Evolutionary conservation across 768 basidiomycete species (phyloP).

Genomic region (Naganishia antarctica): DNA sequence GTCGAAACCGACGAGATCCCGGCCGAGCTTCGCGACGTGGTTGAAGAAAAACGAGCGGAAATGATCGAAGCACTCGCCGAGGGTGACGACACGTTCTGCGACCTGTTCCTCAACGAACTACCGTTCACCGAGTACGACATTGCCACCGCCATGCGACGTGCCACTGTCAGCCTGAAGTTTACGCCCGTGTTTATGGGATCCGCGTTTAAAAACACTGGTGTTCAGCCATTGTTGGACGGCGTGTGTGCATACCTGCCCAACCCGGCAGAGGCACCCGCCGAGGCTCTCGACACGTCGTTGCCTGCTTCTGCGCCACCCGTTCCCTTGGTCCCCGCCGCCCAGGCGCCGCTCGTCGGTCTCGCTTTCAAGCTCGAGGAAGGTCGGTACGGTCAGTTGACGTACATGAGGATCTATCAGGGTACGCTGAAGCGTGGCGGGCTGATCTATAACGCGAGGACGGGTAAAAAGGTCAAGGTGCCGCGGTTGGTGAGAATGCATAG

Average conservation of each 20-base stretch:
- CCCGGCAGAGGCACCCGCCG: constrained; percentile 69
- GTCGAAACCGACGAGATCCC: constrained; percentile 85
- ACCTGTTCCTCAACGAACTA: constrained; percentile 80
- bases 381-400: constrained; percentile 91
- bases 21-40: constrained; percentile 64
- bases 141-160: constrained; percentile 76
- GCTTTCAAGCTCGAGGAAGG: constrained; percentile 99
- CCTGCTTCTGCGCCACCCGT: constrained; percentile 62
- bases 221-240: constrained; percentile 89
- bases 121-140: constrained; percentile 68
- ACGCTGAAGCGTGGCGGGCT: constrained; percentile 75
- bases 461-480: constrained; percentile 95
- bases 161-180: constrained; percentile 82
- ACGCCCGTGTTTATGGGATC: constrained; percentile 95
- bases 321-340: constrained; percentile 71
- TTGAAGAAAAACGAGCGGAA: constrained; percentile 76
- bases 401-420: constrained; percentile 97
- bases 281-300: constrained; percentile 69
- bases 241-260: constrained; percentile 92
- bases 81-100: constrained; percentile 91
- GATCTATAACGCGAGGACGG: constrained; percentile 87
- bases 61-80: constrained; percentile 93
- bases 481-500: constrained; percentile 95
- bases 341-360: constrained; percentile 81
- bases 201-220: constrained; percentile 92